These are phyloP conservation scores for Chaetothyriales sp. DNA, from an alignment of 2,329 filamentous ascomycete genomes.

Conservation along the genomic window DNA sequence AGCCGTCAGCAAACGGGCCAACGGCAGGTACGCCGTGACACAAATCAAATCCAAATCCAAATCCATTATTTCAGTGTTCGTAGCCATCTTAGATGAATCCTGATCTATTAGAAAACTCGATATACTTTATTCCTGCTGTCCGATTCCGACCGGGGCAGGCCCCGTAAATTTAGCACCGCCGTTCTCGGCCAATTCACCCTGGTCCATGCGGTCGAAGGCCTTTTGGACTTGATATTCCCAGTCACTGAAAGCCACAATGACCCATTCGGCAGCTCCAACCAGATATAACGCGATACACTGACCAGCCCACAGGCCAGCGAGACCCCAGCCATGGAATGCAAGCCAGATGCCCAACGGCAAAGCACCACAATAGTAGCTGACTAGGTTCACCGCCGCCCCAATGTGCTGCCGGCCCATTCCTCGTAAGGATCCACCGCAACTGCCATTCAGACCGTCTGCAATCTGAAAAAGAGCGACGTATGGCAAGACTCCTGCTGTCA, in stretches of 20 bases:
- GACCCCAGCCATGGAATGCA: slow-evolving; percentile 74
- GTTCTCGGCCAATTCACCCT: slow-evolving; percentile 20
- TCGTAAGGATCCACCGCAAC: slow-evolving; percentile 64
- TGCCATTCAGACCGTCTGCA: slow-evolving; percentile 73
- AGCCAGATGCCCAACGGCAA: slow-evolving; percentile 71
- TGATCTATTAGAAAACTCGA: too few species aligned
- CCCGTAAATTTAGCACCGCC: too few species aligned
- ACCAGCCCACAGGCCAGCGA: slow-evolving; percentile 68
- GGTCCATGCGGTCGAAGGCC: slow-evolving; percentile 58
- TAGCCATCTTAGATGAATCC: too few species aligned
- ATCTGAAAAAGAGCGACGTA: slow-evolving; percentile 85
- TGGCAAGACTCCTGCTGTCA: slow-evolving; percentile 70
- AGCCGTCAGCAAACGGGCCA: too few species aligned
- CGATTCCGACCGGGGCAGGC: too few species aligned
- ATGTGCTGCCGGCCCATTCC: slow-evolving; percentile 82
- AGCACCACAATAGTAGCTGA: slow-evolving; percentile 74
- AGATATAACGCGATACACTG: slow-evolving; percentile 71
- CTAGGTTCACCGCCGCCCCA: slow-evolving; percentile 65
- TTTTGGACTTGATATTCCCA: slow-evolving; percentile 61
- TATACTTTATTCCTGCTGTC: too few species aligned
- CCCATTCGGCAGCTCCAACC: slow-evolving; percentile 66
- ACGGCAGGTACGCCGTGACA: too few species aligned
- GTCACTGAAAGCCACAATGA: slow-evolving; percentile 60
- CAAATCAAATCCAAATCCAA: too few species aligned
- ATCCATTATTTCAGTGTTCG: too few species aligned